Evolutionary conservation across 805 yeast species (phyloP).

Genomic region (Priceomyces carsonii): DNA sequence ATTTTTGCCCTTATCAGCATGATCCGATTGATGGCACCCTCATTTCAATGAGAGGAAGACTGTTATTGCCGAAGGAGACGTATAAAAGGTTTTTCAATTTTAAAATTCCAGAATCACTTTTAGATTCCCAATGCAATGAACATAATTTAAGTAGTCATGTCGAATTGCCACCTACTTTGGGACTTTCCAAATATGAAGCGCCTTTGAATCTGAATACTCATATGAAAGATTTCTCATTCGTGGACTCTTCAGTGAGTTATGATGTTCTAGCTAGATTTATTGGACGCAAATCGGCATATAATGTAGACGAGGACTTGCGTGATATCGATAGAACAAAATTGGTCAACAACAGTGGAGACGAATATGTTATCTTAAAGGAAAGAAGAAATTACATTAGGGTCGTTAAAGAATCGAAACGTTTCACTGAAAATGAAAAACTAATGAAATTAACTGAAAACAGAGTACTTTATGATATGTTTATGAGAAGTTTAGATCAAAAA

Average conservation of each 20-base stretch:
- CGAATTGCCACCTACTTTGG: conserved; percentile 38
- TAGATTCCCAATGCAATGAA: conserved; percentile 39
- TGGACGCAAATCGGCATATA: conserved; percentile 37
- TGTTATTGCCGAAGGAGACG: conserved; percentile 18
- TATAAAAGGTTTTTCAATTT: conserved; percentile 45
- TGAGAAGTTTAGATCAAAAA: conserved; percentile 27
- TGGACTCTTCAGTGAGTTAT: conserved; percentile 29
- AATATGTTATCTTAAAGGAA: conserved; percentile 39
- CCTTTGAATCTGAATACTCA: conserved; percentile 9
- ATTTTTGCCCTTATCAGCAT: conserved; percentile 13
- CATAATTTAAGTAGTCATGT: conserved; percentile 32
- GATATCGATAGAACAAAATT: conserved; percentile 22
- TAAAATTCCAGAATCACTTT: conserved; percentile 34
- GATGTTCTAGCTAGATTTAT: conserved; percentile 38
- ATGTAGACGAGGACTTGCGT: conserved; percentile 15
- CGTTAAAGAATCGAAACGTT: conserved; percentile 18
- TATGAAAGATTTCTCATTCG: conserved; percentile 29
- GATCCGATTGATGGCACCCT: conserved; percentile 30
- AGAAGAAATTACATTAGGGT: conserved; percentile 24
- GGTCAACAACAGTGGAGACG: conserved; percentile 38
- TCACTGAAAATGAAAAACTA: conserved; percentile 15
- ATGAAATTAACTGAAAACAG: conserved; percentile 19
- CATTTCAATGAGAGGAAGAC: conserved; percentile 17
- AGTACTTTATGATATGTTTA: conserved; percentile 23
- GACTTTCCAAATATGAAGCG: conserved; percentile 17